Evolutionary conservation across 768 basidiomycete species (phyloP).

Genomic region (Auricularia auricula-judae): DNA sequence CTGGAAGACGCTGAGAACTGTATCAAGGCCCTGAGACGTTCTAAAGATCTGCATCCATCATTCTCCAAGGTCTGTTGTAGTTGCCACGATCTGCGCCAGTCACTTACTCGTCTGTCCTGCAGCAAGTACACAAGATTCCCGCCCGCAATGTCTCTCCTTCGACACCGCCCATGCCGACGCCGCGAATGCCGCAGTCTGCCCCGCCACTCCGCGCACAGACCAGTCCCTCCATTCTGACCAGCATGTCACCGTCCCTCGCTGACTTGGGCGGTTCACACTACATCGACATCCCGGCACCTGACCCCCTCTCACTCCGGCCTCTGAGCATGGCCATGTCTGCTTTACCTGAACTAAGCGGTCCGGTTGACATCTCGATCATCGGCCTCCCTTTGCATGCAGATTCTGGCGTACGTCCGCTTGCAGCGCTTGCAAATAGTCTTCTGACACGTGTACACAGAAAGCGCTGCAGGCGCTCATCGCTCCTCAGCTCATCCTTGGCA

Average conservation of each 20-base stretch:
- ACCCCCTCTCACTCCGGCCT: background rate
- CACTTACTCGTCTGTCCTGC: slow-evolving; percentile 3
- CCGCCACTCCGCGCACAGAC: slow-evolving; percentile 15
- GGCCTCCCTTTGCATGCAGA: slow-evolving; percentile 64
- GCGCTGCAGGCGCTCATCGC: slow-evolving; percentile 47
- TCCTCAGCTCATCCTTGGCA: slow-evolving; percentile 63
- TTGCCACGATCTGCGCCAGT: slow-evolving; percentile 6
- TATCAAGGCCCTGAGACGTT: slow-evolving; percentile 56
- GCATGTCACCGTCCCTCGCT: background rate
- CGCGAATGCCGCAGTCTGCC: slow-evolving; percentile 9
- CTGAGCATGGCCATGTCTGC: background rate
- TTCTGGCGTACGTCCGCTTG: slow-evolving; percentile 35
- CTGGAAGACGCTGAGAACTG: slow-evolving; percentile 64
- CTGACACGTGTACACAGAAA: slow-evolving; percentile 28
- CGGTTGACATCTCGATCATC: slow-evolving; percentile 2
- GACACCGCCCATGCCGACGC: slow-evolving; percentile 13
- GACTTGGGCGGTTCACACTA: background rate
- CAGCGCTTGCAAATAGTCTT: background rate
- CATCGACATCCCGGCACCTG: background rate
- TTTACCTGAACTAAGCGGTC: background rate
- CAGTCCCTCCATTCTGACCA: background rate
- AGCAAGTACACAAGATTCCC: slow-evolving; percentile 75
- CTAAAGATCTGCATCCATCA: slow-evolving; percentile 73
- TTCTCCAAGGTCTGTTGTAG: slow-evolving; percentile 61
- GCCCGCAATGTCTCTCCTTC: slow-evolving; percentile 43